These are phyloP conservation scores for Leucocoprinus sp. DNA, from an alignment of 768 basidiomycete species.

Conservation along the genomic window DNA sequence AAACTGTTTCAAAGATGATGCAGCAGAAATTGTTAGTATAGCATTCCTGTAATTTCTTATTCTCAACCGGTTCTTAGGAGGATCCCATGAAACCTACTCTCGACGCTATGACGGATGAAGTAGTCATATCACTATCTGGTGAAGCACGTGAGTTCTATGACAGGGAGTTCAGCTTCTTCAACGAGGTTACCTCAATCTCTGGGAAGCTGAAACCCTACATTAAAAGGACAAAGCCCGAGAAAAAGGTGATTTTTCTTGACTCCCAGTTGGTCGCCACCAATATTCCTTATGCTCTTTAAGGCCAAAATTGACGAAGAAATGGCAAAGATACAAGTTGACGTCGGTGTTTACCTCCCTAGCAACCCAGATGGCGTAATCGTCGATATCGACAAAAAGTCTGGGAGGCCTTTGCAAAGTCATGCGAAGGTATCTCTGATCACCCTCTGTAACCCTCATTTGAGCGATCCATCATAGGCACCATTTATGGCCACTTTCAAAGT, in stretches of 20 bases:
- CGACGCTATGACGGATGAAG: conserved; percentile 74
- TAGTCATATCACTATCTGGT: conserved; percentile 82
- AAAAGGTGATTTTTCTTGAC: conserved; percentile 71
- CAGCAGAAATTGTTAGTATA: conserved; percentile 64
- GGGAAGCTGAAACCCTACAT: conserved; percentile 96
- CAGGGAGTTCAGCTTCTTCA: conserved; percentile 92
- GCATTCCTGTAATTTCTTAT: background rate
- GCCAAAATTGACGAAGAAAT: conserved; percentile 99
- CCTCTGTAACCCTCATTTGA: background rate
- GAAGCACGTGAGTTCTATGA: conserved; percentile 86
- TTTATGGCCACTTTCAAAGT: conserved; percentile 99
- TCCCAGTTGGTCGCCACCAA: conserved; percentile 51
- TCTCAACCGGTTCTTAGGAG: conserved; percentile 40
- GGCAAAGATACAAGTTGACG: conserved; percentile 87
- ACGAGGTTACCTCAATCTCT: conserved; percentile 95
- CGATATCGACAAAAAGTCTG: conserved; percentile 97
- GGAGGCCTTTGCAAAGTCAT: conserved; percentile 92
- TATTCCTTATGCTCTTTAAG: conserved; percentile 34
- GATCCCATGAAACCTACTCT: conserved; percentile 95
- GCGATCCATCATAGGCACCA: conserved; percentile 62
- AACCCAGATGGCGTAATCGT: conserved; percentile 96
- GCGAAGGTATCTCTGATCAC: conserved; percentile 66
- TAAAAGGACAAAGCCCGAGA: conserved; percentile 91
- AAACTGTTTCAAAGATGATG: conserved; percentile 90
- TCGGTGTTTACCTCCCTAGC: conserved; percentile 96